Evolutionary conservation across 352 stramenopile species (phyloP), one percentile per base, ranked within the genome.

Genomic region (Phytophthora nicotianae): DNA sequence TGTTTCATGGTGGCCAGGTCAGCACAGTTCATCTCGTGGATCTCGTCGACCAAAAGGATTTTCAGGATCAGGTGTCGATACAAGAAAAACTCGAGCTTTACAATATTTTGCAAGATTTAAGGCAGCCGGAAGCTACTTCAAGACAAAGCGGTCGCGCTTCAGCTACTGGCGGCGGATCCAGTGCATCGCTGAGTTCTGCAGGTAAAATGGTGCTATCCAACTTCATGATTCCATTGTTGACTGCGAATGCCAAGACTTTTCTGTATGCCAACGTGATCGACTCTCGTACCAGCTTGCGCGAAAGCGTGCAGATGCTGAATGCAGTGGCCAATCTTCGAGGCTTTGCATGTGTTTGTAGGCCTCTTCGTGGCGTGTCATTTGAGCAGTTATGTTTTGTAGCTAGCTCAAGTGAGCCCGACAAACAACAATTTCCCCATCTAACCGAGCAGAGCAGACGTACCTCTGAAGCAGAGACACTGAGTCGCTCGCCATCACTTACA

Each of bases 231-330:
- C 83, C 80, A 20, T 64, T 91, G 16, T 49, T 91, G 33, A 86
- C 75, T 1, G 65, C 75, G 11, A 91, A 89, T 46, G 68, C 79
- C 0, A 79, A 79, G 60, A 85, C 75, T 4, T 92, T 89, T 37
- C 23, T 90, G 13, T 88, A 89, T 43, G 74, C 66, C 21, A 88
- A 89, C 38, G 76, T 90, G 7, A 88, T 89, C 50, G 81, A 92
- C 58, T 90, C 77, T 11, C 77, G 83, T 26, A 62, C 80, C 9
- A 90, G 72, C 68, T 64, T 90, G 9, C 67, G 76, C 16, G 81
- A 92, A 49, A 81, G 75, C 37, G 79, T 89, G 24, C 67, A 81
- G 29, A 72, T 93, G 55, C 58, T 91, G 11, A 83, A 90, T 50
- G 74, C 72, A n/a, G 74, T 88, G 14, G 77, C 76, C 5, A 88